Percentiles rank a stretch among this genome's conserved stretches.
Evolutionary conservation across 352 stramenopile species (phyloP).

Genomic region (Blastocystis sp.): DNA sequence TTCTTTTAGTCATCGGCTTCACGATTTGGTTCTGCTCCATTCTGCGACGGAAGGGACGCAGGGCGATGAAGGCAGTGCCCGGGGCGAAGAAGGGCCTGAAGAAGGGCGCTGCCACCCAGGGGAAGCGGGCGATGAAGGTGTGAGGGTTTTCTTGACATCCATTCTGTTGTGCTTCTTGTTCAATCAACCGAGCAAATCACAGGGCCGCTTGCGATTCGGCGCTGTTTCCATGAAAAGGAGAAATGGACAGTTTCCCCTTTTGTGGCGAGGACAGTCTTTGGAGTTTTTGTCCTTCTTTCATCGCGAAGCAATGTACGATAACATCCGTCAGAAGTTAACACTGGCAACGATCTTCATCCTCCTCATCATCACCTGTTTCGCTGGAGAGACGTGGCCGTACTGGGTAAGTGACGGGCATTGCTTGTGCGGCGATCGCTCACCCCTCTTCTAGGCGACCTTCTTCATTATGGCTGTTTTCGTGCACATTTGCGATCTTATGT

Average conservation of each 20-base stretch:
- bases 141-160: not conserved
- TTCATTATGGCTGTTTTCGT: constrained; percentile 63
- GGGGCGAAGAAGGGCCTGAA: not conserved
- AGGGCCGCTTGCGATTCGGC: not conserved
- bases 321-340: constrained; percentile 64
- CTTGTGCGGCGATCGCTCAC: not conserved
- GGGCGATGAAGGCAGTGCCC: not conserved
- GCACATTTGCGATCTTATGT: constrained; percentile 70
- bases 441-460: constrained; percentile 37
- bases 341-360: constrained; percentile 56
- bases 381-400: constrained; percentile 55
- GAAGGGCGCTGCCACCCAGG: not conserved
- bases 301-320: constrained; percentile 59
- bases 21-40: constrained; percentile 75
- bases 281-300: not conserved
- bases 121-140: not conserved
- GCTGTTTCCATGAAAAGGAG: not conserved
- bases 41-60: constrained; percentile 77
- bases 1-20: not conserved
- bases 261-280: not conserved
- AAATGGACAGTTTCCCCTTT: constrained; percentile 41
- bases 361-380: constrained; percentile 53
- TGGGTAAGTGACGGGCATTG: constrained; percentile 42
- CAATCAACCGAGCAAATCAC: not conserved
- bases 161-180: not conserved